A percentile compares a stretch with the other conserved stretches of the same genome.
Evolutionary conservation across 495 filamentous ascomycete species (phyloP).

Genomic region (Neurospora africana): DNA sequence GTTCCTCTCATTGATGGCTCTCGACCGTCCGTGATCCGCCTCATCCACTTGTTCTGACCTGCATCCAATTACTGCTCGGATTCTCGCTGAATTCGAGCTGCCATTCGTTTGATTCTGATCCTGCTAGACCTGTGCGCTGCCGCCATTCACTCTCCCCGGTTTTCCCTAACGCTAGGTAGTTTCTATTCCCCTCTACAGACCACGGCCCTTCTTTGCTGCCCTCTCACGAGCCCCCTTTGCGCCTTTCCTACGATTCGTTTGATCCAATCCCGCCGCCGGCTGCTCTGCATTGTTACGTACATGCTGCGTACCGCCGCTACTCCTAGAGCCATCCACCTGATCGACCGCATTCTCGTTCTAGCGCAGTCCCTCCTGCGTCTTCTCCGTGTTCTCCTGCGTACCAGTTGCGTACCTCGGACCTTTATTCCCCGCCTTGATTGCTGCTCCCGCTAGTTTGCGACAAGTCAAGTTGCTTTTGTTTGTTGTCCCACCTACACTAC

Average conservation of each 20-base stretch:
- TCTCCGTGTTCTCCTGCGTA: background rate
- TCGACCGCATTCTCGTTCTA: background rate
- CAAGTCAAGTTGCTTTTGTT: background rate
- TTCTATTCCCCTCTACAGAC: background rate
- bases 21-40: background rate
- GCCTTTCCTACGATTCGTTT: background rate
- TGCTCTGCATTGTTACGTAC: background rate
- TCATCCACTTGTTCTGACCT: background rate
- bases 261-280: background rate
- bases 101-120: background rate
- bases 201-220: background rate
- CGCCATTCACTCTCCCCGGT: background rate
- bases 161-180: background rate
- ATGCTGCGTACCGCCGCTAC: background rate
- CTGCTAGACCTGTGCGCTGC: background rate
- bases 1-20: background rate
- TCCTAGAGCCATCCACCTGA: background rate
- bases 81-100: background rate
- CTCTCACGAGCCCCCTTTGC: background rate
- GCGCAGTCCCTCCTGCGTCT: background rate
- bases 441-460: background rate
- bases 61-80: background rate
- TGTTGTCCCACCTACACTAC: background rate
- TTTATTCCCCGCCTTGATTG: background rate
- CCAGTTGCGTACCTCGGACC: background rate